Base-by-base conservation (phyloP, 192 early-diverging fungal species). In the Funneliformis geosporum region DNA sequence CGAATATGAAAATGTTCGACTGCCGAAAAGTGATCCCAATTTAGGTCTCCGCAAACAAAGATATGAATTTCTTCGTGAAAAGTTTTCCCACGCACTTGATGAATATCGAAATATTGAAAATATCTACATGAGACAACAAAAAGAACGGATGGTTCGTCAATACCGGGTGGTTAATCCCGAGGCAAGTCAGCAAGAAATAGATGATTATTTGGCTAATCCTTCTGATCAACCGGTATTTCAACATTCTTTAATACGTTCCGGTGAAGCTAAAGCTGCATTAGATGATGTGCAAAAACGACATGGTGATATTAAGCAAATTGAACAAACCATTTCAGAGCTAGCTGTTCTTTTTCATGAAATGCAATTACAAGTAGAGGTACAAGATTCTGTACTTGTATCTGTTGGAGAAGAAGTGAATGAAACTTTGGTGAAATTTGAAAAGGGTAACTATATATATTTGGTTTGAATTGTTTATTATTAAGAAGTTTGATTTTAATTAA, bases 271-370 rank as follows among this genome's bases (percentile, higher is more conserved):
- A 50, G 84, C 87, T 23, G 95, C 93, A 5, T 80, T 96, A n/a
- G 83, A 88, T 33, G 94, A 96, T 82, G 94, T 96, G 42, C 93
- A 96, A 82, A 88, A 91, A 80, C 86, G 94, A 42, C 95, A 96
- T 80, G 83, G 90, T 73, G 95, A 96, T 78, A 94, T 96, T 74
- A 88, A 94, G 74, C 87, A 92, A 84, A 96, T 96, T 79, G 95
- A 96, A 85, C 89, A 89, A 79, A 93, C 91, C 5, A 95, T 96
- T 80, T 72, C 94, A 71, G 95, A 96, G 88, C 83, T 96, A 46
- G 92, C 94, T 82, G 90, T 93, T 87, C 84, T 96, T 60, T 95
- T 96, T 69, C 88, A 91, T 42, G 94, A 96, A 80, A 96, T 96
- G 95, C 87, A 93, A 50, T 93, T 95, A 28, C 82, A 95, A 18